Percentiles rank a stretch among this genome's conserved stretches.
Conservation (phyloP, 2,329 filamentous ascomycete genomes). For the Fusarium penzigii region DNA sequence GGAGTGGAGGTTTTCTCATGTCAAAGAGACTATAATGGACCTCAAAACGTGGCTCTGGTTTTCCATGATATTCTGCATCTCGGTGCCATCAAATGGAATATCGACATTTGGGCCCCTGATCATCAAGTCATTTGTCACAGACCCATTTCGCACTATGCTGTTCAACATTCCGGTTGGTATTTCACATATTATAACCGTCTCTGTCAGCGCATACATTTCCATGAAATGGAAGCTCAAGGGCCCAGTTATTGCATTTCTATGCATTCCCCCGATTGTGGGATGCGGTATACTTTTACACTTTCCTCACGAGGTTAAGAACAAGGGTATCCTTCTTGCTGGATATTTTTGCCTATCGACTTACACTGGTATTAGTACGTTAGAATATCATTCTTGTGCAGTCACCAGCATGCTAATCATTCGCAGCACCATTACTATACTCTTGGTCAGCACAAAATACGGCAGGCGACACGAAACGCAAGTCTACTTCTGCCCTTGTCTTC, state of each 20-base stretch:
- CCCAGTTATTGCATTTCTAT: slow-evolving; percentile 54
- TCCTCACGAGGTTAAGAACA: slow-evolving; percentile 46
- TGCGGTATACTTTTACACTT: slow-evolving; percentile 55
- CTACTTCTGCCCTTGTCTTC: slow-evolving; percentile 64
- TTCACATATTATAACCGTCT: slow-evolving; percentile 60
- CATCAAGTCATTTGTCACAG: slow-evolving; percentile 59
- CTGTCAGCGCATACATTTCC: slow-evolving; percentile 57
- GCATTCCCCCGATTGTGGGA: slow-evolving; percentile 58
- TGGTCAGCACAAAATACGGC: slow-evolving; percentile 66
- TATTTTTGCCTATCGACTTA: slow-evolving; percentile 63
- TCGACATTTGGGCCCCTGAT: slow-evolving; percentile 62
- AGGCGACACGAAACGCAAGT: slow-evolving; percentile 70
- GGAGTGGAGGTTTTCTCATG: slow-evolving; percentile 52
- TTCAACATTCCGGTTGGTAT: slow-evolving; percentile 63
- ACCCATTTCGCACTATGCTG: slow-evolving; percentile 56
- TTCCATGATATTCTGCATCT: slow-evolving; percentile 54
- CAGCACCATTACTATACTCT: slow-evolving; percentile 59
- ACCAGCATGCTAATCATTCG: slow-evolving; percentile 25
- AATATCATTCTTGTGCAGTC: slow-evolving; percentile 24
- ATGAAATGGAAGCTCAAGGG: slow-evolving; percentile 58
- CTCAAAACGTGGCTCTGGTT: slow-evolving; percentile 64
- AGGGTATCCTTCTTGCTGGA: slow-evolving; percentile 52
- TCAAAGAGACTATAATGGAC: slow-evolving; percentile 55
- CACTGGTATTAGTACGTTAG: slow-evolving; percentile 40
- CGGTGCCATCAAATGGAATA: slow-evolving; percentile 58